Percentiles rank a stretch among this genome's conserved stretches.
Conservation (phyloP, 148 eudicot species). For the Gaultheria prostrata region DNA sequence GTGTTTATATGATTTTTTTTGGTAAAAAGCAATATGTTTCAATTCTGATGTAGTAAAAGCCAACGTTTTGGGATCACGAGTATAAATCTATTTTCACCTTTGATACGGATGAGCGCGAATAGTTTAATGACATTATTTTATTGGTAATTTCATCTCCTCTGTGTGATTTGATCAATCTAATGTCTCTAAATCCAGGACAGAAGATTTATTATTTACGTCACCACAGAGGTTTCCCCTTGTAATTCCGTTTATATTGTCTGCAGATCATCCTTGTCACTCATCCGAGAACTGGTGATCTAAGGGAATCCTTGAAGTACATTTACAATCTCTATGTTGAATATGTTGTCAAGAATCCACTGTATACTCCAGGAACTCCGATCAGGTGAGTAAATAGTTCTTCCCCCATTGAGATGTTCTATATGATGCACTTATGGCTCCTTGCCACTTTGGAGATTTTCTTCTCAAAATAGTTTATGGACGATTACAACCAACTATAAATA, state of each 20-base stretch:
- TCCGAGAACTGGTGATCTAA: slow-evolving; percentile 82
- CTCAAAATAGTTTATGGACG: background rate
- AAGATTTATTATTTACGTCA: background rate
- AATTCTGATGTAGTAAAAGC: no score
- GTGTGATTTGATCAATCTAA: background rate
- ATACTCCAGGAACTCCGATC: slow-evolving; percentile 81
- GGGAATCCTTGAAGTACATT: slow-evolving; percentile 81
- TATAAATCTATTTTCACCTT: background rate
- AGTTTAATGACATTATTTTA: background rate
- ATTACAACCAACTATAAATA: background rate
- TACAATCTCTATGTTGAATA: slow-evolving; percentile 88
- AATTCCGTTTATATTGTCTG: background rate
- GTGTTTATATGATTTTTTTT: background rate
- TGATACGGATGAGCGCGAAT: background rate
- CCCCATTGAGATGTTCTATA: background rate
- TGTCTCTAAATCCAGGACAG: background rate
- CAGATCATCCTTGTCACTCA: slow-evolving; percentile 89
- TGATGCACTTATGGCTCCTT: background rate
- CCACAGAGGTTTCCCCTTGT: background rate
- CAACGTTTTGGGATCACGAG: background rate
- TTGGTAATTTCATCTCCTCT: background rate
- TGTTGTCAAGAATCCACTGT: slow-evolving; percentile 93
- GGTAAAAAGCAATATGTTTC: no score
- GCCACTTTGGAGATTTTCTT: background rate
- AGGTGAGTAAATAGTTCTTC: slow-evolving; percentile 37